phyloP scores from a whole-genome alignment of 805 yeast genomes.

The Cyberlindnera xylosilytica region DNA sequence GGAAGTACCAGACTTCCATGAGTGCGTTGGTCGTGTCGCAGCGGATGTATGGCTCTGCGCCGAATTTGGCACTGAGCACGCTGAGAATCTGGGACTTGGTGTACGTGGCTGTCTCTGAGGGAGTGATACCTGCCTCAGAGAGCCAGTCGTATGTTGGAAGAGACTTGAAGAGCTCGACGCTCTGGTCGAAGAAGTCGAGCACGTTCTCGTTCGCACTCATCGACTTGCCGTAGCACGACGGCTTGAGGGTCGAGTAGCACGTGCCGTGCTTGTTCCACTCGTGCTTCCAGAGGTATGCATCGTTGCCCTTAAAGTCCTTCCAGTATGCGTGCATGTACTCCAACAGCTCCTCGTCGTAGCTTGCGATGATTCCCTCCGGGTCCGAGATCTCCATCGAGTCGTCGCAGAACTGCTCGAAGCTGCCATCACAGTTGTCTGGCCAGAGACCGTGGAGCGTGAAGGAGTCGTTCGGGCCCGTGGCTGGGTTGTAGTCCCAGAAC shows the following conservation, averaged over 20 bases:
- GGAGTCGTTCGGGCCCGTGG: constrained; percentile 63
- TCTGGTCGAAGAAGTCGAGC: constrained; percentile 15
- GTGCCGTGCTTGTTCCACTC: constrained; percentile 23
- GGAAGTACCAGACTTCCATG: constrained; percentile 33
- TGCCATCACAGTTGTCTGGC: constrained; percentile 87
- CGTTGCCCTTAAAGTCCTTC: constrained; percentile 70
- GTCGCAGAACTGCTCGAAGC: constrained; percentile 77
- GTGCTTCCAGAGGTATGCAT: constrained; percentile 29
- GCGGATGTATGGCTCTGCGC: constrained; percentile 16
- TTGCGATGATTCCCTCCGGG: constrained; percentile 37
- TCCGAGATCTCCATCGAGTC: constrained; percentile 46
- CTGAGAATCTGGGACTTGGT: constrained; percentile 8
- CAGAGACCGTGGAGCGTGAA: constrained; percentile 86
- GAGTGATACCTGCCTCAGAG: constrained; percentile 16
- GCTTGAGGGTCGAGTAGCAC: constrained; percentile 19
- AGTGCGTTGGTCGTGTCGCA: constrained; percentile 17
- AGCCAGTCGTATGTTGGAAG: constrained; percentile 19
- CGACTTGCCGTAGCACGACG: constrained; percentile 14
- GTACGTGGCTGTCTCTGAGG: constrained; percentile 13
- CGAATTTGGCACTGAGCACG: constrained; percentile 11
- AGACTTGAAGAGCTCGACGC: constrained; percentile 9
- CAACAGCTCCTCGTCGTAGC: constrained; percentile 42
- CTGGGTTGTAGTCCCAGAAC: constrained; percentile 85
- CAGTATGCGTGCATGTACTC: constrained; percentile 57
- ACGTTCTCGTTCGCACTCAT: constrained; percentile 9